Percentiles rank a stretch among this genome's conserved stretches.
Evolutionary conservation across 1,284 basidiomycete species (phyloP).

Genomic region (Leccinum brunneo-olivaceum): DNA sequence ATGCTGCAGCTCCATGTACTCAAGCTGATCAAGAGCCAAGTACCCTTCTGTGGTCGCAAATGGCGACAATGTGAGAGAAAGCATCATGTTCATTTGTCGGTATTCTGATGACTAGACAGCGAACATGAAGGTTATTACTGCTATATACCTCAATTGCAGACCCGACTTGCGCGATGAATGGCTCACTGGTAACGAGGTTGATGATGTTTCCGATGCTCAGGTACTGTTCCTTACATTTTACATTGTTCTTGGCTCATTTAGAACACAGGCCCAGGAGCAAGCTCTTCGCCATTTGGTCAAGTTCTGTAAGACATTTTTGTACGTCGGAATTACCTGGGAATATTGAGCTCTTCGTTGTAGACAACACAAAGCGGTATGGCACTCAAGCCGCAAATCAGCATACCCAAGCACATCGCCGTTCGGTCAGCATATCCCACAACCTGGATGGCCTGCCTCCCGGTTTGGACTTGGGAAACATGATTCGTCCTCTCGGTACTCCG

Average conservation of each 20-base stretch:
- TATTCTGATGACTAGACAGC: slow-evolving; percentile 42
- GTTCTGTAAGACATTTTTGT: slow-evolving; percentile 65
- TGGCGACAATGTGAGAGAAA: slow-evolving; percentile 84
- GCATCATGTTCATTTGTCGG: background rate
- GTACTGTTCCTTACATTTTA: slow-evolving; percentile 31
- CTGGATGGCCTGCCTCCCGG: slow-evolving; percentile 73
- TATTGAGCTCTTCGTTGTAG: slow-evolving; percentile 32
- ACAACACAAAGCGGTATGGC: slow-evolving; percentile 79
- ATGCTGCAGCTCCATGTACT: slow-evolving; percentile 94
- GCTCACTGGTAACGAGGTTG: slow-evolving; percentile 90
- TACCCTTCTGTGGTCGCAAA: slow-evolving; percentile 96
- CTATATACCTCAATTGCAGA: slow-evolving; percentile 95
- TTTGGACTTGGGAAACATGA: slow-evolving; percentile 64
- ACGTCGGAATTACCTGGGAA: background rate
- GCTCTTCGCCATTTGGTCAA: slow-evolving; percentile 92
- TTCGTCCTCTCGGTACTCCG: slow-evolving; percentile 70
- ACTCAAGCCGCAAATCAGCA: slow-evolving; percentile 50
- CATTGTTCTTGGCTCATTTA: slow-evolving; percentile 6
- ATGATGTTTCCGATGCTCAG: slow-evolving; percentile 82
- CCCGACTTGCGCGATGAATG: slow-evolving; percentile 97
- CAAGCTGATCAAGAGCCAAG: slow-evolving; percentile 98
- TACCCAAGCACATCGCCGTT: slow-evolving; percentile 57
- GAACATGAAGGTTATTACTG: slow-evolving; percentile 99
- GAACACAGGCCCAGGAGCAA: slow-evolving; percentile 82
- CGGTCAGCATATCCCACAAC: slow-evolving; percentile 74